A percentile compares a stretch with the other conserved stretches of the same genome.
Conservation (phyloP, 164 flowering plant genomes). For the Saururus chinensis region DNA sequence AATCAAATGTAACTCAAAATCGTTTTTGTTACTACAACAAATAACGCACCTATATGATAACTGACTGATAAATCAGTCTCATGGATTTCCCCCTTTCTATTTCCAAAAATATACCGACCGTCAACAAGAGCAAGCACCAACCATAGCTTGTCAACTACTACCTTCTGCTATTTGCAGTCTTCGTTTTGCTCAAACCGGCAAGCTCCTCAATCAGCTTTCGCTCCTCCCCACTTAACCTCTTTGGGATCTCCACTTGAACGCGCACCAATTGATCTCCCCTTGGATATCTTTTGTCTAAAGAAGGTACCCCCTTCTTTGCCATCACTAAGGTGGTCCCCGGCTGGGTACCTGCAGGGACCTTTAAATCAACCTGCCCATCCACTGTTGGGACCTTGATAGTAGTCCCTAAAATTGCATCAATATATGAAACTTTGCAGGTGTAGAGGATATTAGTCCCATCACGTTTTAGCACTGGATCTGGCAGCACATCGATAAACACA, state of each 20-base stretch:
- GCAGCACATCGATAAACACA: conserved; percentile 62
- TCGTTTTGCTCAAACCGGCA: conserved; percentile 54
- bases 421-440: conserved; percentile 80
- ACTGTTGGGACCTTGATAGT: conserved; percentile 86
- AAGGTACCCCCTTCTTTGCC: conserved; percentile 91
- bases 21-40: not conserved
- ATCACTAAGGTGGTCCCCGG: conserved; percentile 82
- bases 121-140: not conserved
- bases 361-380: conserved; percentile 84
- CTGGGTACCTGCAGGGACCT: conserved; percentile 88
- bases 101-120: not conserved
- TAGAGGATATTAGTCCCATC: conserved; percentile 85
- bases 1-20: not conserved
- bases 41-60: not conserved
- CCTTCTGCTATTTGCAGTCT: conserved; percentile 42
- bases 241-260: conserved; percentile 91
- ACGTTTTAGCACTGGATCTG: conserved; percentile 81
- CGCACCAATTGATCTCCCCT: conserved; percentile 92
- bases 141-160: conserved; percentile 5
- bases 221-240: conserved; percentile 69
- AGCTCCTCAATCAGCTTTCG: conserved; percentile 83
- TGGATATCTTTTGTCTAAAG: conserved; percentile 53
- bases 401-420: conserved; percentile 89
- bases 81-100: not conserved
- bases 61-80: not conserved